A percentile compares a stretch with the other conserved stretches of the same genome.
Evolutionary conservation across 805 yeast species (phyloP).

Genomic region (Kockiozyma suomiensis): DNA sequence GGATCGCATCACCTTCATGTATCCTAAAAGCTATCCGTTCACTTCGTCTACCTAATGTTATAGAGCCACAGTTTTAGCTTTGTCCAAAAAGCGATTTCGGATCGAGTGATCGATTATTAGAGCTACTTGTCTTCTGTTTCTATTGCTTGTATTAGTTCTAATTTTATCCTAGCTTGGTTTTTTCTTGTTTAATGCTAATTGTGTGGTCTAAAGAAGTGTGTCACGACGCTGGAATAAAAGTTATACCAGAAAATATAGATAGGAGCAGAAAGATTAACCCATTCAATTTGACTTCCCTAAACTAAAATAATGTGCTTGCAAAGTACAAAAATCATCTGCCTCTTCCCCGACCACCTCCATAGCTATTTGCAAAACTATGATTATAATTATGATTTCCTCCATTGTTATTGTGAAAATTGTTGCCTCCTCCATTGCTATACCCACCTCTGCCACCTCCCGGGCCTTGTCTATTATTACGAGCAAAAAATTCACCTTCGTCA

Average conservation of each 20-base stretch:
- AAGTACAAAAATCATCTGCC: background rate
- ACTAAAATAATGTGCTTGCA: no score
- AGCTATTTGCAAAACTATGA: background rate
- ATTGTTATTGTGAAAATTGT: conserved; percentile 3
- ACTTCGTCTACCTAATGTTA: conserved; percentile 1
- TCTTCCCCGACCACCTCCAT: background rate
- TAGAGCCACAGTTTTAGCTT: background rate
- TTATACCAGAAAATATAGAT: no score
- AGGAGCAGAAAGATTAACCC: no score
- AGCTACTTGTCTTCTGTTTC: conserved; percentile 1
- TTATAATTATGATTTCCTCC: conserved; percentile 4
- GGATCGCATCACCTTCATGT: conserved; percentile 1
- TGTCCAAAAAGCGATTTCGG: background rate
- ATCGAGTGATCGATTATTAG: background rate
- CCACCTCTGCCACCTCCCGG: conserved; percentile 6
- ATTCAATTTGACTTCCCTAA: no score
- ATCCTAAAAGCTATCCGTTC: background rate
- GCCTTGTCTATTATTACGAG: background rate
- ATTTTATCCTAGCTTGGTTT: background rate
- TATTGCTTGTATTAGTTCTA: conserved; percentile 8
- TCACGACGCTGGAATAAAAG: conserved; percentile 2
- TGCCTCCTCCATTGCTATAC: background rate
- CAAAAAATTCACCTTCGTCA: conserved; percentile 6
- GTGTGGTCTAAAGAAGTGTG: background rate
- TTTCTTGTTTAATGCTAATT: background rate